Conservation (phyloP, 495 filamentous ascomycete species). For the Copromyces sp. region DNA sequence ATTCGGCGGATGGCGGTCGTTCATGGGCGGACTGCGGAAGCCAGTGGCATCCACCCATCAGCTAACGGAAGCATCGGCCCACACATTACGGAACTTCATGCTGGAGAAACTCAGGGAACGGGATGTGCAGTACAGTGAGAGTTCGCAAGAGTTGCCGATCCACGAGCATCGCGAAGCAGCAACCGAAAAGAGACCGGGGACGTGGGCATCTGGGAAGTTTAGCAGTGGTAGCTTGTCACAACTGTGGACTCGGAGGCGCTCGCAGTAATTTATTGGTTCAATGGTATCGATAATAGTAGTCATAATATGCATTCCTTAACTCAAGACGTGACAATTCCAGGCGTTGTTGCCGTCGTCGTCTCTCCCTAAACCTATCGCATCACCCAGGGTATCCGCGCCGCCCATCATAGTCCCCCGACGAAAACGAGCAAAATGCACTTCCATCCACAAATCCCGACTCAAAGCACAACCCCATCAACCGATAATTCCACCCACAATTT, state of each 20-base stretch:
- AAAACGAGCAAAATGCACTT: background rate
- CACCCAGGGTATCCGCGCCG: background rate
- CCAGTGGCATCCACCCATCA: background rate
- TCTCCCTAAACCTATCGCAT: background rate
- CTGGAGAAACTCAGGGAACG: slow-evolving; percentile 16
- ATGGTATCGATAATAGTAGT: background rate
- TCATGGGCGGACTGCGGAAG: background rate
- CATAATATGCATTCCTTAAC: background rate
- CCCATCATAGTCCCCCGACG: background rate
- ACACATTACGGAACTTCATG: slow-evolving; percentile 16
- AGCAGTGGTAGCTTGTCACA: background rate
- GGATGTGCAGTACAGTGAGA: slow-evolving; percentile 4
- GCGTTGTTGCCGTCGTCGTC: background rate
- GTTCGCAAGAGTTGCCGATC: slow-evolving; percentile 2
- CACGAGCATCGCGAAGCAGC: slow-evolving; percentile 1
- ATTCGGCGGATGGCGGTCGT: slow-evolving; percentile 6
- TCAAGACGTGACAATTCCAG: background rate
- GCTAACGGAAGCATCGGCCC: slow-evolving; percentile 10
- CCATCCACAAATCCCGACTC: background rate
- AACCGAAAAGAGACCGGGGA: background rate
- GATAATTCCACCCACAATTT: slow-evolving; percentile 9
- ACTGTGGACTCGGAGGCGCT: background rate
- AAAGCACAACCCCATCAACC: background rate
- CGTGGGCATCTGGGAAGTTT: background rate
- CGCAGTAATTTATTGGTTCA: background rate